Evolutionary conservation across 2,329 filamentous ascomycete species (phyloP), one percentile per base, ranked within the genome.

Genomic region (Passalora sequoiae): DNA sequence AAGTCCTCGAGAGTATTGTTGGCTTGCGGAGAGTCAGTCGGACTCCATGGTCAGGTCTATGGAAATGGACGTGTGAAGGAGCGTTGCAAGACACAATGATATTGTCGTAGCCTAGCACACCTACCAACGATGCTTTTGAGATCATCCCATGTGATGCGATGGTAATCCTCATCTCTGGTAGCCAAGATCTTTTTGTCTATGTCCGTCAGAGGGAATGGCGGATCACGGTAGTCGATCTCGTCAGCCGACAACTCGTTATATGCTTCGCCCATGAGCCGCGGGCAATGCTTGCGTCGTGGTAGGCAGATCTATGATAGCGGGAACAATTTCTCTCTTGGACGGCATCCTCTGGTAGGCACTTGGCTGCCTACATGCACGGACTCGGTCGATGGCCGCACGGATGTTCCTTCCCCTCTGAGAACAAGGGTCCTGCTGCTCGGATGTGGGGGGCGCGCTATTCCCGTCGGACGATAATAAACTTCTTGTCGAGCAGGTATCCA

Each of bases 1-100:
- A 82, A 66, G 24, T 72, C 63, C 47, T 73, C 72, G 43, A 82
- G 75, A 46, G 72, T 68, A 56, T 78, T 75, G 27, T 67, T 65
- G 13, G 66, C 61, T 61, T 20, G 31, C n/a, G 29, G 15, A 32
- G 3, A 3, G 29, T 35, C 8, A 35, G 13, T 17, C 31, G 31
- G 31, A 35, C 15, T 35, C 31, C 31, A 21, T n/a, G 3, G 5
- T 4, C 27, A 22, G 13, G 13, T 13, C n/a, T 25, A 16, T 24
- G 19, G 5, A 13, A 6, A 15, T 10, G 35, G 35, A 27, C n/a
- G 17, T 27, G 7, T 12, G 3, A 20, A 10, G 19, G n/a, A 20
- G 4, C 15, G 15, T 6, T 3, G n/a, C n/a, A n/a, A 24, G 32
- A 36, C 9, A 8, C n/a, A 17, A 13, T 2, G 16, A 13, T 38